Evolutionary conservation across 2,329 filamentous ascomycete species (phyloP).

Genomic region (Alternaria brassicae): DNA sequence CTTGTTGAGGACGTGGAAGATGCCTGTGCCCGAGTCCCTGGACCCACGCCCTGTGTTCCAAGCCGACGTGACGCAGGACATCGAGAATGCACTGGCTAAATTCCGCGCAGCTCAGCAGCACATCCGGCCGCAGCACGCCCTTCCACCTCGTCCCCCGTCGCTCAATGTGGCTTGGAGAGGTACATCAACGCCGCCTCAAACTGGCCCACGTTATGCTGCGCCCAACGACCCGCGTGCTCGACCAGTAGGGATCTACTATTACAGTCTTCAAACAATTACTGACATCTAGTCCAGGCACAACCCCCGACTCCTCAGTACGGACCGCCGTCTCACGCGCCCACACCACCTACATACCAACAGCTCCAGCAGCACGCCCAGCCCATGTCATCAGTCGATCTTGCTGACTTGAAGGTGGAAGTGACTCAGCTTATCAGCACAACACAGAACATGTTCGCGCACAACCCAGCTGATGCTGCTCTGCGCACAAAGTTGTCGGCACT

Average conservation of each 20-base stretch:
- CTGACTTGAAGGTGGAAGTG: constrained; percentile 82
- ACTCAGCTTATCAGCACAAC: constrained; percentile 76
- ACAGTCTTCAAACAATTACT: constrained; percentile 1
- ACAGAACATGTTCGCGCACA: constrained; percentile 76
- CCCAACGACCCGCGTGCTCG: constrained; percentile 47
- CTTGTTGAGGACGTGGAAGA: constrained; percentile 98
- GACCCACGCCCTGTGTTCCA: constrained; percentile 93
- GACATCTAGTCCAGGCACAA: constrained; percentile 21
- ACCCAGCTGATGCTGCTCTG: constrained; percentile 76
- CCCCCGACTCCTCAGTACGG: constrained; percentile 38
- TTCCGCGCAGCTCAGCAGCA: constrained; percentile 69
- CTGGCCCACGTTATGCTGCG: constrained; percentile 40
- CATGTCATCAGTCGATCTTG: constrained; percentile 49
- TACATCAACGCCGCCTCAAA: constrained; percentile 74
- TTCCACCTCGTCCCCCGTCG: constrained; percentile 50
- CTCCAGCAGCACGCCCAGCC: constrained; percentile 41
- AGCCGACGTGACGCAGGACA: constrained; percentile 82
- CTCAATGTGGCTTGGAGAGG: constrained; percentile 68
- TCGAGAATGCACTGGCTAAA: constrained; percentile 93
- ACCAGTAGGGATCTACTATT: constrained; percentile 37
- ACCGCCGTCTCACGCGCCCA: constrained; percentile 29
- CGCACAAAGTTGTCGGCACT: constrained; percentile 84
- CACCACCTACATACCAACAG: constrained; percentile 40
- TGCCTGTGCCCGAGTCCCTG: constrained; percentile 90
- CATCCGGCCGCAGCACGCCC: constrained; percentile 52